Conservation (phyloP, 306 rosid species). For the Fragaria iinumae region DNA sequence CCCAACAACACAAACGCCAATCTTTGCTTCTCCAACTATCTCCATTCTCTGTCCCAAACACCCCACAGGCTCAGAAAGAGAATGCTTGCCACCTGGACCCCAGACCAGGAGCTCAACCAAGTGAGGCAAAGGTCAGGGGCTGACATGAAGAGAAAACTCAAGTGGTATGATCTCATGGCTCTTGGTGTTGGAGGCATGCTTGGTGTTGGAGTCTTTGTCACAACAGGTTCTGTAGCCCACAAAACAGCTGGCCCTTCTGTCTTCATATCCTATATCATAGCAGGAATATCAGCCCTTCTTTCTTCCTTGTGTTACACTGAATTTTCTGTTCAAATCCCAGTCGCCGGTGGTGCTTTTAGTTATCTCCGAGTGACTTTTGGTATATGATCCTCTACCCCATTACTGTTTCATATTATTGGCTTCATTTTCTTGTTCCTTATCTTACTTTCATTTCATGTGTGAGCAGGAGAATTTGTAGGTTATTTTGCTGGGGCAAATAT, state of each 20-base stretch:
- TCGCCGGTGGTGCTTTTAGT: slow-evolving; percentile 97
- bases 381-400: slow-evolving; percentile 24
- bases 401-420: not conserved
- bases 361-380: slow-evolving; percentile 86
- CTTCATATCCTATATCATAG: slow-evolving; percentile 78
- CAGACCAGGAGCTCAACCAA: slow-evolving; percentile 84
- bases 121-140: slow-evolving; percentile 89
- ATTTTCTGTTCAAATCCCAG: slow-evolving; percentile 88
- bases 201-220: slow-evolving; percentile 90
- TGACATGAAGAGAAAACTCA: slow-evolving; percentile 81
- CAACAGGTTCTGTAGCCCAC: slow-evolving; percentile 76
- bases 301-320: slow-evolving; percentile 92
- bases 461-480: slow-evolving; percentile 80
- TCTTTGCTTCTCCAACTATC: slow-evolving; percentile 48
- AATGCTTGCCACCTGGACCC: slow-evolving; percentile 94
- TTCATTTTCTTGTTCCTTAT: not conserved
- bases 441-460: slow-evolving; percentile 8
- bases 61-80: slow-evolving; percentile 77
- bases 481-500: slow-evolving; percentile 96
- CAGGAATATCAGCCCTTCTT: slow-evolving; percentile 85
- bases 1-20: slow-evolving; percentile 29
- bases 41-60: slow-evolving; percentile 72
- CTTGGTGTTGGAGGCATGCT: slow-evolving; percentile 98
- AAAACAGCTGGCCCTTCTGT: slow-evolving; percentile 73
- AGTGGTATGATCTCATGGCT: slow-evolving; percentile 77